Base-by-base conservation (phyloP, 2,329 filamentous ascomycete genomes). In the Zelopaecilomyces penicillatus region DNA sequence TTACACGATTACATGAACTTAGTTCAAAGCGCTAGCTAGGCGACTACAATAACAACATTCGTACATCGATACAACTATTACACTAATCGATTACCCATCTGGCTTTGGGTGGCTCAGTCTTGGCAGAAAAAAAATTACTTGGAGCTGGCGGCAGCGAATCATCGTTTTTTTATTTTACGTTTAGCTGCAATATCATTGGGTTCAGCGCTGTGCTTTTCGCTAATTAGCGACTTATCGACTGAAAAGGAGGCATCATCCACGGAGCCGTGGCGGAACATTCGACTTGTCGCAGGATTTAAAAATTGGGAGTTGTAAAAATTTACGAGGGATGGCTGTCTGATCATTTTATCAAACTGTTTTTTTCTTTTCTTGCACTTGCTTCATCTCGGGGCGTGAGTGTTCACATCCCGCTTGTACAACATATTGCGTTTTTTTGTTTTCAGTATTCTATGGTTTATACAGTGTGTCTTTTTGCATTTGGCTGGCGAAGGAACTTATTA, bases 291-390 rank as follows among this genome's bases (percentile, higher is more conserved):
- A 43, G 40, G 35, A n/a, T 19, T 19, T 19, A 19, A 19, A 19
- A 19, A 19, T 19, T 19, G 19, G 19, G 19, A 19, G 19, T 19
- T 19, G 19, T 19, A 19, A 19, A 19, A 19, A 19, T 19, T 19
- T 19, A 19, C 19, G 9, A 37, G 29, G 31, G 37, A 9, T 33
- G 35, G 39, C 27, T 50, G 39, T 39, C 40, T 46, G 40, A 44
- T 30, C 32, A 47, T 35, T 39, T 29, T 37, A 7, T 19, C 9
- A 39, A 30, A 30, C 19, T 5, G 7, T 30, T n/a, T 6, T 42
- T 36, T 40, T 39, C n/a, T 31, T 19, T 37, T 45, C 19, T 19
- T 19, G 19, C 19, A 33, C 32, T 12, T 35, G 28, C 38, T 33
- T 36, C 36, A 41, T 43, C n/a, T 38, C 28, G 27, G 39, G 19